Evolutionary conservation across 148 eudicot species (phyloP), one percentile per base, ranked within the genome.

Genomic region (Chenopodium suecicum): DNA sequence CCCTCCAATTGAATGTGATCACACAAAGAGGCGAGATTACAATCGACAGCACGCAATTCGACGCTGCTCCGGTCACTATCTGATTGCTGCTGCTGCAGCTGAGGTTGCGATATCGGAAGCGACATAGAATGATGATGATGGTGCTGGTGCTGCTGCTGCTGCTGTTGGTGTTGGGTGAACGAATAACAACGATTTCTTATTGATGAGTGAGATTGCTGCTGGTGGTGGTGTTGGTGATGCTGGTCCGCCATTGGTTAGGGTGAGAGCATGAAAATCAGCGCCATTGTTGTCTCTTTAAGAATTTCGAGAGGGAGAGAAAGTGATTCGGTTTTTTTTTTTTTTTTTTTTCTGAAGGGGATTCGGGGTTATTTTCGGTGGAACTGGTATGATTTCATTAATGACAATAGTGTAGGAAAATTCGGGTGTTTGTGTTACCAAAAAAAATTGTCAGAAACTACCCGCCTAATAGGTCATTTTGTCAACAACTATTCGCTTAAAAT

Each of bases 1-100:
- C 99, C 99, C 72, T 97, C 92, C 60, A 86, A 74, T 79, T 92
- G 98, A 29, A 97, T 84, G 81, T 97, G 99, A 75, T 94, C 98
- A 78, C 99, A 97, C 7, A 97, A 91, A 4, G 98, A 94, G 25
- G 88, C 83, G 25, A 97, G 91, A 79, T 97, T 94, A 72, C 95
- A 89, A 82, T 94, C 94, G 44, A 90, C 80, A 67, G 94, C 86
- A 6, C 89, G 90, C 73, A 92, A 83, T 83, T 88, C 95, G 34
- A 80, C 89, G 84, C 89, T 70, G 88, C 87, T 89, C 67, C 88
- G 90, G 74, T 87, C 92, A 80, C 89, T 90, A 14, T 32, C 23
- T 23, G 75, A 44, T 46, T 88, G 82, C 62, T 25, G 77, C 41
- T 50, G 63, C 14, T 41, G 52, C 74, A 0, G 37, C 46, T 76